Base-by-base conservation (phyloP, 164 flowering plant species). In the Tetracentron sinense region DNA sequence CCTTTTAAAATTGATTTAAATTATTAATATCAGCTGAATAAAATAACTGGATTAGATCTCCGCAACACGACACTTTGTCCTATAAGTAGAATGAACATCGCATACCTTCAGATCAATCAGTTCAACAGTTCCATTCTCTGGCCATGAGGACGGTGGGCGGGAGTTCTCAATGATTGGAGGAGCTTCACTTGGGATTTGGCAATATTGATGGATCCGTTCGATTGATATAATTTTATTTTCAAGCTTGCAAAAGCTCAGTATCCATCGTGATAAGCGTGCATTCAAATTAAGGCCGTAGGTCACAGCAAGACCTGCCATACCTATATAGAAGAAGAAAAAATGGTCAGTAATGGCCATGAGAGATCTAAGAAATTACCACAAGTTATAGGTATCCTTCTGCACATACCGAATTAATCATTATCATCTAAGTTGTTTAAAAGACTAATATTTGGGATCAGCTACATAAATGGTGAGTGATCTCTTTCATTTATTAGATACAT, bases 241-340 rank as follows among this genome's bases (percentile, higher is more conserved):
- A 59, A 94, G 96, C 75, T 94, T 92, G 79, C 99, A 94, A 72
- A 94, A 92, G 78, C 97, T 92, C 44, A 92, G 93, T 66, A 94
- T 94, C 97, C 97, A 92, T 49, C 99, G 77, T 29, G 99, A 92
- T 55, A 92, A 69, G 17, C 97, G 96, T 26, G 94, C 94, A 80
- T 94, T 94, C 80, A 94, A 74, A 71, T 94, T 91, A 64, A 94
- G 89, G 60, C 97, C 99, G 74, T 89, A 94, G 10, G 97, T 89
- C 60, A 90, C 97, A 53, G 98, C 98, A 74, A 93, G 92, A 38
- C 98, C 98, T 16, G 98, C 98, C 94, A 93, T 90, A 72, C 96
- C 98, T 93, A 54, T 65, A 71, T 2, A 67, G 51, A 64, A 65
- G 46, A 70, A 70, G 38, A 31, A 59, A 35, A 50, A 16, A 53